Evolutionary conservation across 2,329 filamentous ascomycete species (phyloP).

Genomic region (Fusarium sp.): DNA sequence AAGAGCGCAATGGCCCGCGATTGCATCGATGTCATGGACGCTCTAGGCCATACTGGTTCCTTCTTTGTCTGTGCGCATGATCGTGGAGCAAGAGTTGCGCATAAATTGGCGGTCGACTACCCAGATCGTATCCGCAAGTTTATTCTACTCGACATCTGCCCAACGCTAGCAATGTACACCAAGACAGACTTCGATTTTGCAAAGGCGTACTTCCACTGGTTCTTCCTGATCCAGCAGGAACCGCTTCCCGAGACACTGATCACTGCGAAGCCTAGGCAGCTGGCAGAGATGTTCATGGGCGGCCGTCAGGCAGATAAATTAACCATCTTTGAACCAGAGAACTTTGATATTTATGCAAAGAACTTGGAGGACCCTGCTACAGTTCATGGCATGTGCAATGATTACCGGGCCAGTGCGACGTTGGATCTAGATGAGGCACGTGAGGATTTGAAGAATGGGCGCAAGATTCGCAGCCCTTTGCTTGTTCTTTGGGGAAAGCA

Average conservation of each 20-base stretch:
- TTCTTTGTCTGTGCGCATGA: slow-evolving; percentile 71
- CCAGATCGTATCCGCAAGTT: slow-evolving; percentile 58
- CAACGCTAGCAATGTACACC: slow-evolving; percentile 68
- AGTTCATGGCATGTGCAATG: slow-evolving; percentile 67
- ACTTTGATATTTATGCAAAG: slow-evolving; percentile 59
- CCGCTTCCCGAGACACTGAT: slow-evolving; percentile 68
- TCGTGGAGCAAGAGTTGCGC: slow-evolving; percentile 69
- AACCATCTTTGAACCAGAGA: slow-evolving; percentile 54
- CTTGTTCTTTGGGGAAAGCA: slow-evolving; percentile 66
- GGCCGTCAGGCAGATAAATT: slow-evolving; percentile 55
- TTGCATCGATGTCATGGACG: slow-evolving; percentile 62
- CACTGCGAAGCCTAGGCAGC: slow-evolving; percentile 55
- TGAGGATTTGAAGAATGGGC: slow-evolving; percentile 60
- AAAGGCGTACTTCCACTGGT: slow-evolving; percentile 71
- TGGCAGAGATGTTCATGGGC: slow-evolving; percentile 62
- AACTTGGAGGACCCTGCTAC: slow-evolving; percentile 59
- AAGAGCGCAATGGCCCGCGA: slow-evolving; percentile 67
- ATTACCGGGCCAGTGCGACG: slow-evolving; percentile 68
- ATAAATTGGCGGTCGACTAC: slow-evolving; percentile 67
- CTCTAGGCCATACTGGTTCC: slow-evolving; percentile 53
- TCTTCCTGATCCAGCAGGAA: slow-evolving; percentile 67
- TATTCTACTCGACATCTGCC: slow-evolving; percentile 68
- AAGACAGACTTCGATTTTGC: slow-evolving; percentile 61
- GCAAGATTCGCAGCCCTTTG: slow-evolving; percentile 63
- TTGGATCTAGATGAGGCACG: slow-evolving; percentile 67